Percentiles rank a stretch among this genome's conserved stretches.
phyloP scores from a whole-genome alignment of 2,329 filamentous ascomycete genomes.

The Xylaria polymorpha region DNA sequence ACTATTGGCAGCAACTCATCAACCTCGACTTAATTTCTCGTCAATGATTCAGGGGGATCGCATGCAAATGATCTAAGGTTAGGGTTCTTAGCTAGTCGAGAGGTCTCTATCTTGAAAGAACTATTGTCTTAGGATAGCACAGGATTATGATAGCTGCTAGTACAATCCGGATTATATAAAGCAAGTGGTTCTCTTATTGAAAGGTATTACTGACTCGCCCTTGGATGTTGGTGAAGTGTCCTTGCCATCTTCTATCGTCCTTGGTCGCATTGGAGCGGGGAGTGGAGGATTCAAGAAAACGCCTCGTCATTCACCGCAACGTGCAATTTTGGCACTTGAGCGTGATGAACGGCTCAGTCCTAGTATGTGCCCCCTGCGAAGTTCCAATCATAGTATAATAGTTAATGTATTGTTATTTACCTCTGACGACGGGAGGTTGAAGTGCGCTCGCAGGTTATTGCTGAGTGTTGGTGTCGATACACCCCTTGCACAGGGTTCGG shows the following conservation, averaged over 20 bases:
- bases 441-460: conserved; percentile 30
- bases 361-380: conserved; percentile 21
- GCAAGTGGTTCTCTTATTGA: neutral
- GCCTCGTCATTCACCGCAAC: conserved; percentile 40
- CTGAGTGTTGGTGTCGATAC: conserved; percentile 37
- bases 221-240: conserved; percentile 32
- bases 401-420: conserved; percentile 25
- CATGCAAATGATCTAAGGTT: neutral
- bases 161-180: neutral
- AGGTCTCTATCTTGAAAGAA: neutral
- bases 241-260: conserved; percentile 33
- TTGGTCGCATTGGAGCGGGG: conserved; percentile 42
- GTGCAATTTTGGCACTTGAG: conserved; percentile 41
- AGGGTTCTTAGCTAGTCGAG: neutral
- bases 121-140: neutral
- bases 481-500: conserved; percentile 41
- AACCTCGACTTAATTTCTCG: conserved; percentile 20
- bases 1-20: conserved; percentile 13
- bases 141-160: neutral
- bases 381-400: conserved; percentile 2
- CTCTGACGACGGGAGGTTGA: conserved; percentile 22
- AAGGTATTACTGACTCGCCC: conserved; percentile 18
- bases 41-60: conserved; percentile 22
- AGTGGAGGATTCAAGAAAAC: conserved; percentile 37
- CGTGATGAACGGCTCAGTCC: conserved; percentile 30